phyloP scores from a whole-genome alignment of 768 basidiomycete species.

The Cystobasidium ongulense region DNA sequence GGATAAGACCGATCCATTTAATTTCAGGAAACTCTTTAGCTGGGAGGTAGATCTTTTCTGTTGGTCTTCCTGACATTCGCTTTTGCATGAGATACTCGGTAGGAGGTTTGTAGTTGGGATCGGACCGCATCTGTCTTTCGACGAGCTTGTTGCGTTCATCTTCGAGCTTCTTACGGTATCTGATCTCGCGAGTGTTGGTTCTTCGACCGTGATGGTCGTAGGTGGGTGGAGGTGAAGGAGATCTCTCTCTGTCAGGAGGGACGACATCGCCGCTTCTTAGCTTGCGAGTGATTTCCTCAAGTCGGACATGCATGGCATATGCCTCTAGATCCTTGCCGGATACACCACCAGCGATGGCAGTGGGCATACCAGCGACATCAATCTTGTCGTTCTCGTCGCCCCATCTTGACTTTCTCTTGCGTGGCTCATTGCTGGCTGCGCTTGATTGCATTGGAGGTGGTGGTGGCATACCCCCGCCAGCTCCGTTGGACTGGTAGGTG shows the following conservation, averaged over 20 bases:
- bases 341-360: conserved; percentile 80
- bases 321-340: conserved; percentile 93
- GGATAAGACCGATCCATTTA: conserved; percentile 96
- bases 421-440: background rate
- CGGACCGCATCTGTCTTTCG: conserved; percentile 92
- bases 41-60: conserved; percentile 98
- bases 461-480: conserved; percentile 18
- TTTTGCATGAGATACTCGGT: conserved; percentile 94
- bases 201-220: conserved; percentile 96
- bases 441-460: background rate
- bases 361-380: conserved; percentile 81
- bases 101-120: conserved; percentile 95
- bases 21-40: conserved; percentile 99
- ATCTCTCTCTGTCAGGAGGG: conserved; percentile 89
- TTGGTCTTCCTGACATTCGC: conserved; percentile 65
- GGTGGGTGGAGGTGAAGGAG: conserved; percentile 90
- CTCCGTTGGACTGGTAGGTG: conserved; percentile 5
- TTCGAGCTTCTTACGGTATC: conserved; percentile 67
- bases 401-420: conserved; percentile 86
- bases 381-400: conserved; percentile 73
- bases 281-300: conserved; percentile 97
- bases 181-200: conserved; percentile 96
- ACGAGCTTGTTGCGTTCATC: conserved; percentile 71
- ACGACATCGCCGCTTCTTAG: conserved; percentile 87
- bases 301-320: conserved; percentile 65